Evolutionary conservation across 2,329 filamentous ascomycete species (phyloP).

Genomic region (Cordyceps cicadae): DNA sequence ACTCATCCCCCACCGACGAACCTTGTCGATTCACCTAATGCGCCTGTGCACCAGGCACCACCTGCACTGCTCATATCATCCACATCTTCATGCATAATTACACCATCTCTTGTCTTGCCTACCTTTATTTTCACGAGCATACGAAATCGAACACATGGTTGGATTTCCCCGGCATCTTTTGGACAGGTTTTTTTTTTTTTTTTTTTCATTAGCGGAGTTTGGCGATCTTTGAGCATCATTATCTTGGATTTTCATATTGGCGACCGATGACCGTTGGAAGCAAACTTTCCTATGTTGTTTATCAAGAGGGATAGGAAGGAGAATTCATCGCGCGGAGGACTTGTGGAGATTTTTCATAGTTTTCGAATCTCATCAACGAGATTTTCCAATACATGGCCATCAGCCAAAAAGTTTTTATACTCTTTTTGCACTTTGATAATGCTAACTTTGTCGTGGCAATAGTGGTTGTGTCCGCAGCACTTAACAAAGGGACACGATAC

Average conservation of each 20-base stretch:
- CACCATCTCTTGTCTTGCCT: not conserved
- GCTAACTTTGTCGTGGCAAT: not conserved
- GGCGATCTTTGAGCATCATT: not conserved
- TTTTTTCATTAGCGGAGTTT: constrained; percentile 3
- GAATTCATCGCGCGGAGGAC: not conserved
- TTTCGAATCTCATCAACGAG: not conserved
- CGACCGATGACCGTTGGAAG: not conserved
- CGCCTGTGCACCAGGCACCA: constrained; percentile 8
- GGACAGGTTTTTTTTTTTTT: not conserved
- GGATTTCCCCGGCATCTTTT: constrained; percentile 7
- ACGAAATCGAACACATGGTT: constrained; percentile 5
- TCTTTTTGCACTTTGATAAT: not conserved
- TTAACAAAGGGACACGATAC: no score
- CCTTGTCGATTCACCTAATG: constrained; percentile 6
- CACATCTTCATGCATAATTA: not conserved
- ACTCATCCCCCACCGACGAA: not conserved
- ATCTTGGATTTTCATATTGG: not conserved
- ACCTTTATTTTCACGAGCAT: not conserved
- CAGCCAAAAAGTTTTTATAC: not conserved
- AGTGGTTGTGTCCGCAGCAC: no score
- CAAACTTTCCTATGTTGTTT: constrained; percentile 1
- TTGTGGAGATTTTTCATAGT: constrained; percentile 1
- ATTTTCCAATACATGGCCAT: constrained; percentile 1
- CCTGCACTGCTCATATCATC: constrained; percentile 5
- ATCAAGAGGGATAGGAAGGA: not conserved